Base-by-base conservation (phyloP, 140 eudicot species). In the Ambrosia hybrid region DNA sequence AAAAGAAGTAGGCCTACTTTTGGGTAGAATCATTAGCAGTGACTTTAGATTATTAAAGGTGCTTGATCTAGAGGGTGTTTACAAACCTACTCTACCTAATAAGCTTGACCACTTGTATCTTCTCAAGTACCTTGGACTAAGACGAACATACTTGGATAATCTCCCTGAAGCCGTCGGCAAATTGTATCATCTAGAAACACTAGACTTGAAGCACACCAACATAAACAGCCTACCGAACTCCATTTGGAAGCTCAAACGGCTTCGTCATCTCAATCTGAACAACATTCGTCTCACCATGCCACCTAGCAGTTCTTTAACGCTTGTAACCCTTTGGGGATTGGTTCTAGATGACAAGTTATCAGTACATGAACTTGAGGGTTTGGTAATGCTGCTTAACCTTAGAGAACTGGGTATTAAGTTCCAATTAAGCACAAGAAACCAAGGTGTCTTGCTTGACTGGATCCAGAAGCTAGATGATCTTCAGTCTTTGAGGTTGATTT, bases 161-260 rank as follows among this genome's bases (percentile, higher is more conserved):
- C 83, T 85, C 41, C 95, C 95, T 6, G 49, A 69, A 70, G 83
- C 95, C 0, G 86, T 88, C 0, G 95, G 91, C 6, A 76, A 80
- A 9, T 55, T 80, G 37, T 53, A 79, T 5, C 73, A 80, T 60
- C 82, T 88, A 11, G 88, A 88, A 76, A 88, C 91, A 2, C 73
- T 88, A 49, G 95, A 88, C 59, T 69, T 88, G 7, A 88, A 88
- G 83, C 85, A 76, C 76, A 88, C 95, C 5, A 2, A 64, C 60
- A 57, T 88, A 16, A 77, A 76, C 12, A 81, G 51, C 17, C 65
- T 88, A 51, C 91, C 95, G 3, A 56, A 74, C 71, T 88, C 91
- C 70, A 81, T 85, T 51, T 85, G 91, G 91, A 83, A 83, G 78
- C 63, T 76, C 16, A 85, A 88, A 63, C 59, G 71, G 9, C 84